Evolutionary conservation across 2,329 filamentous ascomycete genomes (phyloP).

Genomic region (Fusarium algeriense): DNA sequence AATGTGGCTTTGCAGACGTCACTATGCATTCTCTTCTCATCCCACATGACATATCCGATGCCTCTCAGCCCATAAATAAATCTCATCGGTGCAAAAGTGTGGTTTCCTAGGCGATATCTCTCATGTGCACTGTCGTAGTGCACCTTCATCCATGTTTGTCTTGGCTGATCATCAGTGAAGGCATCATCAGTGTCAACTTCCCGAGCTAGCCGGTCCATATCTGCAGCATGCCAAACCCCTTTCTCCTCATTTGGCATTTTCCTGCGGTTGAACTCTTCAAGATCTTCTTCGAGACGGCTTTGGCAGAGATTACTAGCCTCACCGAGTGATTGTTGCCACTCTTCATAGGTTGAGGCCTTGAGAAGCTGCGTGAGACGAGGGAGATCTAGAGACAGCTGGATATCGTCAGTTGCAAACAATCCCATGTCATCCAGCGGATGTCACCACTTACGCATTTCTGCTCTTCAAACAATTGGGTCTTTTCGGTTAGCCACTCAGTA

Average conservation of each 20-base stretch:
- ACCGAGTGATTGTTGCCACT: slow-evolving; percentile 34
- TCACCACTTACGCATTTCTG: slow-evolving; percentile 34
- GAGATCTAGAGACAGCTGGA: slow-evolving; percentile 37
- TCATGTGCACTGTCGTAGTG: slow-evolving; percentile 33
- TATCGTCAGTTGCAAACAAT: background rate
- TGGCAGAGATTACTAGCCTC: slow-evolving; percentile 12
- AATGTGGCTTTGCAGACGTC: slow-evolving; percentile 30
- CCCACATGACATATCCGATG: slow-evolving; percentile 43
- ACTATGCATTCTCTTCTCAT: slow-evolving; percentile 34
- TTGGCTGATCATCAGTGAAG: slow-evolving; percentile 27
- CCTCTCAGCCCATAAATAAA: slow-evolving; percentile 35
- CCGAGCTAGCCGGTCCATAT: slow-evolving; percentile 35
- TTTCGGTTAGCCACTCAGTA: slow-evolving; percentile 39
- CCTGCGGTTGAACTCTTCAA: slow-evolving; percentile 29
- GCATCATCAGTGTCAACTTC: slow-evolving; percentile 35
- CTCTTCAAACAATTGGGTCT: slow-evolving; percentile 37
- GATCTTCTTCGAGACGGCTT: slow-evolving; percentile 33
- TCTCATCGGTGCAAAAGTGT: slow-evolving; percentile 35
- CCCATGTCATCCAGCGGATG: no score
- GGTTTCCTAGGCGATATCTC: slow-evolving; percentile 32
- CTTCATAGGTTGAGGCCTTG: slow-evolving; percentile 28
- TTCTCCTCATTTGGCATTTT: slow-evolving; percentile 2
- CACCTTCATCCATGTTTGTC: slow-evolving; percentile 35
- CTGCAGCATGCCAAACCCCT: slow-evolving; percentile 27
- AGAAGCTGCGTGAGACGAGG: slow-evolving; percentile 28